These are phyloP conservation scores for Kodamaea jinghongensis DNA, from an alignment of 805 yeast species.

Conservation along the genomic window DNA sequence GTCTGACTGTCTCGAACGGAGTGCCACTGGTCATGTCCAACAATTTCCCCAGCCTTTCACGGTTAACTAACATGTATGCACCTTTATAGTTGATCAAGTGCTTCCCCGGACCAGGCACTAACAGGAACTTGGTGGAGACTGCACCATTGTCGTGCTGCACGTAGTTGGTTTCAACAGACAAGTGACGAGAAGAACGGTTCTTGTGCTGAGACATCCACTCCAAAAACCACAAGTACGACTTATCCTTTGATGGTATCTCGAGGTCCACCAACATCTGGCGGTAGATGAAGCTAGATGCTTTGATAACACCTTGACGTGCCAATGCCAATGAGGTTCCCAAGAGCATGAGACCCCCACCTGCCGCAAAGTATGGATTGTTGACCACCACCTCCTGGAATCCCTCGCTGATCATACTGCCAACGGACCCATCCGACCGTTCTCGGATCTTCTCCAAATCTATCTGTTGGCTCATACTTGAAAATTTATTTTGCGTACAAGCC, in stretches of 20 bases:
- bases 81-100: constrained; percentile 83
- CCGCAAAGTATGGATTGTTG: constrained; percentile 90
- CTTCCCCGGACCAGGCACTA: constrained; percentile 97
- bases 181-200: constrained; percentile 71
- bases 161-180: constrained; percentile 85
- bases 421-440: constrained; percentile 36
- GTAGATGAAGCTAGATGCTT: constrained; percentile 65
- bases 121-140: constrained; percentile 77
- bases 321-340: constrained; percentile 87
- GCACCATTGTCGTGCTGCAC: constrained; percentile 92
- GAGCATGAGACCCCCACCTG: constrained; percentile 97
- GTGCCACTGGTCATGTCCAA: constrained; percentile 87
- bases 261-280: constrained; percentile 85
- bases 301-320: constrained; percentile 64
- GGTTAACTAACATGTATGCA: constrained; percentile 81
- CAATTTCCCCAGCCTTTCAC: constrained; percentile 88
- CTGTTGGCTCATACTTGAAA: constrained; percentile 3
- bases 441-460: constrained; percentile 37
- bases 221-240: constrained; percentile 90
- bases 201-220: constrained; percentile 94
- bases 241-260: constrained; percentile 91
- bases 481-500: too few relatives aligned
- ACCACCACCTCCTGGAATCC: constrained; percentile 54
- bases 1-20: constrained; percentile 94
- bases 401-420: constrained; percentile 29